Conservation (phyloP, 306 rosid genomes). For the Vigna nakashimae region DNA sequence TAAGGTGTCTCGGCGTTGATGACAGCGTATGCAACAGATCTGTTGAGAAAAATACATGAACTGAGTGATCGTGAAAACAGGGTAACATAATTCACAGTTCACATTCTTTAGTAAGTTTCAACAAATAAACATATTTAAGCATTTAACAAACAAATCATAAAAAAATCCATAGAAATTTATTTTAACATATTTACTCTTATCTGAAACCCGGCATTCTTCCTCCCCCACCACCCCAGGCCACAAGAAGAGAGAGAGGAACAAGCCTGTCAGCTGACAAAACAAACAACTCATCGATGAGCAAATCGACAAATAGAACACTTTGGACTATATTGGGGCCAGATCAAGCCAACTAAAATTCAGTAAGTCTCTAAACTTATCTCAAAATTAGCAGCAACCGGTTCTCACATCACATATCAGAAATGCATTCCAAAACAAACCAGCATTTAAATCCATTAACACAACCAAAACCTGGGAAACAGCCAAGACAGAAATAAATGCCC, state of each 20-base stretch:
- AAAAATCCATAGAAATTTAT: neutral
- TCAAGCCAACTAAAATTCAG: slow-evolving; percentile 25
- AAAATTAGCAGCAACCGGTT: slow-evolving; percentile 35
- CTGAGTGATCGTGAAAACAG: neutral
- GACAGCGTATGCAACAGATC: slow-evolving; percentile 58
- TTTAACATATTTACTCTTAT: neutral
- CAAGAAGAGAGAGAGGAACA: slow-evolving; percentile 30
- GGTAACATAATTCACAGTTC: slow-evolving; percentile 7
- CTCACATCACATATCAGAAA: neutral
- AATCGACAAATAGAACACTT: slow-evolving; percentile 22
- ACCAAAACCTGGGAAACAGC: neutral
- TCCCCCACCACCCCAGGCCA: slow-evolving; percentile 31
- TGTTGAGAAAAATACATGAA: slow-evolving; percentile 35
- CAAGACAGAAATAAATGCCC: neutral
- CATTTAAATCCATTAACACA: slow-evolving; percentile 20
- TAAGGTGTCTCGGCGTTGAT: slow-evolving; percentile 54
- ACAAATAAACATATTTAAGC: slow-evolving; percentile 3
- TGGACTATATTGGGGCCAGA: slow-evolving; percentile 33
- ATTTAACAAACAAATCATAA: slow-evolving; percentile 27
- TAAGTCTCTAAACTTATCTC: neutral
- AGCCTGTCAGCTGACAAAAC: slow-evolving; percentile 26
- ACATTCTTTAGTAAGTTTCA: slow-evolving; percentile 20
- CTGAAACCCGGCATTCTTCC: slow-evolving; percentile 39
- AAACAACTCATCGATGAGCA: slow-evolving; percentile 27
- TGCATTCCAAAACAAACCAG: slow-evolving; percentile 27